Conservation (phyloP, 148 eudicot species). For the Rhododendron vialii region DNA sequence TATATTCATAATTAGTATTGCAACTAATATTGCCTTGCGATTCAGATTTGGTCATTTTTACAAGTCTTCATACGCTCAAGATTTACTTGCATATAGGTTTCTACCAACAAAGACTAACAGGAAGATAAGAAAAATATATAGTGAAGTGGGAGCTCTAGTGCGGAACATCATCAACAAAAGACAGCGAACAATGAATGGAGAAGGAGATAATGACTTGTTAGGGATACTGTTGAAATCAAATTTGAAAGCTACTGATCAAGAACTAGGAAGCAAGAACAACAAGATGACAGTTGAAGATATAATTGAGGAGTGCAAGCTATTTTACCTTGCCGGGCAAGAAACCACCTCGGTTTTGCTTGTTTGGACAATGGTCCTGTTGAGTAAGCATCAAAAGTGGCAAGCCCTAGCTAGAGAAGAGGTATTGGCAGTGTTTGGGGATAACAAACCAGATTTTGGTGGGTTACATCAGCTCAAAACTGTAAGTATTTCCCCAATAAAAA, state of each 20-base stretch:
- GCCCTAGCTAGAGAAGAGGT: slow-evolving; percentile 30
- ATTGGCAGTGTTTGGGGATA: slow-evolving; percentile 23
- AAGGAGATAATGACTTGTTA: neutral
- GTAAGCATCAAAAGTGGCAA: slow-evolving; percentile 26
- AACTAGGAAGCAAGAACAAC: neutral
- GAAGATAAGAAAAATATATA: slow-evolving; percentile 15
- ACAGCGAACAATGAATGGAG: neutral
- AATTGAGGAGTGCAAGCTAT: slow-evolving; percentile 7
- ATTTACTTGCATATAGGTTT: slow-evolving; percentile 13
- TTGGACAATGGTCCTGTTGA: slow-evolving; percentile 24
- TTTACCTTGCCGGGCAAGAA: slow-evolving; percentile 18
- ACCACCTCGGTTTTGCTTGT: slow-evolving; percentile 16
- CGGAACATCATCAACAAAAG: slow-evolving; percentile 12
- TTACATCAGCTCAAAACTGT: slow-evolving; percentile 29
- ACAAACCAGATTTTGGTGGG: slow-evolving; percentile 30
- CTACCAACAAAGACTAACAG: slow-evolving; percentile 32
- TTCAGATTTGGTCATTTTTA: neutral
- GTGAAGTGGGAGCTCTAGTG: slow-evolving; percentile 10
- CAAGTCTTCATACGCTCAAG: neutral
- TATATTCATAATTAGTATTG: neutral
- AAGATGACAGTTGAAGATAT: slow-evolving; percentile 1
- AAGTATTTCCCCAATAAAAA: slow-evolving; percentile 7
- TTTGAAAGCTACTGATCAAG: neutral
- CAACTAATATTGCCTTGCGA: neutral
- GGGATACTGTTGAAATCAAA: slow-evolving; percentile 7